phyloP scores from a whole-genome alignment of 2,329 filamentous ascomycete genomes.

The Dactylellina drechsleri region DNA sequence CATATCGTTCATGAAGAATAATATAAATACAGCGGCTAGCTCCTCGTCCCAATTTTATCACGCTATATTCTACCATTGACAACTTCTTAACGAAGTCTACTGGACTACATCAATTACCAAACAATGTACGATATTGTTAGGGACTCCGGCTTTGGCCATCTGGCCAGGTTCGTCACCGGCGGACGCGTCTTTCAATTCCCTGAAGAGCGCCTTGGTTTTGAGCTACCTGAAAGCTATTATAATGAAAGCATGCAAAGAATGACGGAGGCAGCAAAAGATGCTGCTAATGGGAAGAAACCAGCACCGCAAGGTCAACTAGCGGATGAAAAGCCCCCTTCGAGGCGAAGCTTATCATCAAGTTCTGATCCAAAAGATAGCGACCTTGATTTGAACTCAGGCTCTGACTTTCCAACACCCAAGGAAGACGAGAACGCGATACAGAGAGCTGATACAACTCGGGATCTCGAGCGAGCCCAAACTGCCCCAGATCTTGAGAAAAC shows the following conservation, averaged over 20 bases:
- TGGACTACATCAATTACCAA: not conserved
- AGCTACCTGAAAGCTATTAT: slow-evolving; percentile 55
- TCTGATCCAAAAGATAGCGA: slow-evolving; percentile 13
- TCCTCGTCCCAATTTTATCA: not conserved
- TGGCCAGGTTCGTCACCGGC: slow-evolving; percentile 68
- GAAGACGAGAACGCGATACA: slow-evolving; percentile 36
- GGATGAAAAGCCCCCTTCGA: slow-evolving; percentile 47
- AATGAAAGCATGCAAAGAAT: slow-evolving; percentile 51
- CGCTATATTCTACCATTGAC: not conserved
- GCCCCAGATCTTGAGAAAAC: slow-evolving; percentile 62
- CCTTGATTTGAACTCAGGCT: slow-evolving; percentile 25
- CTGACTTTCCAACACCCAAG: slow-evolving; percentile 50
- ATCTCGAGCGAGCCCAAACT: slow-evolving; percentile 62
- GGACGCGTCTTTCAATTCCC: slow-evolving; percentile 70
- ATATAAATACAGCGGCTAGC: slow-evolving; percentile 7
- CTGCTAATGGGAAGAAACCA: slow-evolving; percentile 32
- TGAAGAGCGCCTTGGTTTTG: slow-evolving; percentile 69
- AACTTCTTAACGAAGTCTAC: slow-evolving; percentile 2
- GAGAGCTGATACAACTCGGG: slow-evolving; percentile 60
- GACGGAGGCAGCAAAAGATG: slow-evolving; percentile 24
- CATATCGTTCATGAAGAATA: not conserved
- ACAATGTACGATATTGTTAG: slow-evolving; percentile 61
- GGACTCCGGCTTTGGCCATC: slow-evolving; percentile 70
- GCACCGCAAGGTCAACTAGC: slow-evolving; percentile 11
- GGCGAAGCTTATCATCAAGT: slow-evolving; percentile 44